Conservation (phyloP, 106 monocot genomes). For the Agapanthus africanus region DNA sequence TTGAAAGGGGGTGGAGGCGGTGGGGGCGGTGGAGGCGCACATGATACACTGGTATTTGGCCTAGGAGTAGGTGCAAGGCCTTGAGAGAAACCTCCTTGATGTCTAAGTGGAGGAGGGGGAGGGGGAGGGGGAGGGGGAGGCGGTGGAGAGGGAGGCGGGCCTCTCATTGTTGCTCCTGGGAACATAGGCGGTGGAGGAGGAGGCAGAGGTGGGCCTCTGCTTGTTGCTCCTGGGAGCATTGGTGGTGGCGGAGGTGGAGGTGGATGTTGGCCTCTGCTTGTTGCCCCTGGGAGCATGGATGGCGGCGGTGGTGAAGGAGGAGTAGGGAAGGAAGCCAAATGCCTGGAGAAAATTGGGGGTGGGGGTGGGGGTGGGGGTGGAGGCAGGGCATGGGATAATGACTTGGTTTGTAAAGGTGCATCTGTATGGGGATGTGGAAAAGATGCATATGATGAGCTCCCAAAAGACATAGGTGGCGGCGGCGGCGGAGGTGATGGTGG, state of each 20-base stretch:
- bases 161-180: no score
- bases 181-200: neutral
- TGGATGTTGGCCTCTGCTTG: neutral
- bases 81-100: neutral
- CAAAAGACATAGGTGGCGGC: slow-evolving; percentile 1
- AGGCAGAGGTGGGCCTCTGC: neutral
- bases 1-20: slow-evolving; percentile 15
- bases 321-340: neutral
- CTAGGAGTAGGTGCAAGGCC: no score
- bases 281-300: slow-evolving; percentile 9
- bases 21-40: slow-evolving; percentile 24
- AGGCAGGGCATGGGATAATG: neutral
- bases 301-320: neutral
- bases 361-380: slow-evolving; percentile 2
- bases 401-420: neutral
- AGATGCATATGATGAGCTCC: neutral
- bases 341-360: neutral
- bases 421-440: neutral
- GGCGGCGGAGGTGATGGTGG: slow-evolving; percentile 17
- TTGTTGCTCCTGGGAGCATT: slow-evolving; percentile 2
- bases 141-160: neutral
- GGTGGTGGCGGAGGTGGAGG: slow-evolving; percentile 13
- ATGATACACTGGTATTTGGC: no score
- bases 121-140: slow-evolving; percentile 4
- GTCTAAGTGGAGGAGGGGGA: slow-evolving; percentile 21